These are phyloP conservation scores for Cercospora sp. DNA, from an alignment of 2,329 filamentous ascomycete genomes.

Conservation along the genomic window DNA sequence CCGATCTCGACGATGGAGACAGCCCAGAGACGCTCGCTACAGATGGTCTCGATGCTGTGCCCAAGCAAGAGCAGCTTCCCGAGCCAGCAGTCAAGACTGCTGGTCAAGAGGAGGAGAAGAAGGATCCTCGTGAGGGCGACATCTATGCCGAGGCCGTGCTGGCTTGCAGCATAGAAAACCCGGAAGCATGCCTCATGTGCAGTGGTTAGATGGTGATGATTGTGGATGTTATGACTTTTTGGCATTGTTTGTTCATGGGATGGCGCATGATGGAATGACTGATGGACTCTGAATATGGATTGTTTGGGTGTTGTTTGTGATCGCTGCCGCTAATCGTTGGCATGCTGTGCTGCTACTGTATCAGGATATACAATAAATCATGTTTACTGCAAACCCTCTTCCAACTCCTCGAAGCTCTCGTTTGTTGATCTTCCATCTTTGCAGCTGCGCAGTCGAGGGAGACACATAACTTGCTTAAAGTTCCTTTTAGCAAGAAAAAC, in stretches of 20 bases:
- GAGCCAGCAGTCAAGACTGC: constrained; percentile 56
- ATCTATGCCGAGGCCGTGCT: constrained; percentile 94
- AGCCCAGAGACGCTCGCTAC: constrained; percentile 76
- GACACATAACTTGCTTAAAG: no score
- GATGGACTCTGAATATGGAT: constrained; percentile 17
- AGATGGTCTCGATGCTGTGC: constrained; percentile 61
- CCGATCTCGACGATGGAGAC: constrained; percentile 73
- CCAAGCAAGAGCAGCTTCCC: constrained; percentile 66
- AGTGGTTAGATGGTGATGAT: constrained; percentile 63
- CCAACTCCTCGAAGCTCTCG: neutral
- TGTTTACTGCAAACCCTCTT: neutral
- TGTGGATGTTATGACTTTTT: constrained; percentile 19
- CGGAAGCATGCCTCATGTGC: constrained; percentile 94
- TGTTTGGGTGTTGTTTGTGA: constrained; percentile 16
- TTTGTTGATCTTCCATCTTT: no score
- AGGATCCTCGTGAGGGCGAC: constrained; percentile 76
- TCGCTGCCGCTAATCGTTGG: constrained; percentile 32
- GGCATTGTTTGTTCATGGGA: constrained; percentile 23
- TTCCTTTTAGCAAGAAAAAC: neutral
- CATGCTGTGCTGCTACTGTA: constrained; percentile 25
- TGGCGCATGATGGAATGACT: constrained; percentile 20
- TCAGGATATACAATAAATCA: constrained; percentile 23
- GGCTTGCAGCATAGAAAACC: constrained; percentile 96
- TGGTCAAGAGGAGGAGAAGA: constrained; percentile 72
- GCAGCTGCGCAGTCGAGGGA: no score